phyloP scores from a whole-genome alignment of 2,329 filamentous ascomycete genomes.

The Hymenoscyphus occultus region DNA sequence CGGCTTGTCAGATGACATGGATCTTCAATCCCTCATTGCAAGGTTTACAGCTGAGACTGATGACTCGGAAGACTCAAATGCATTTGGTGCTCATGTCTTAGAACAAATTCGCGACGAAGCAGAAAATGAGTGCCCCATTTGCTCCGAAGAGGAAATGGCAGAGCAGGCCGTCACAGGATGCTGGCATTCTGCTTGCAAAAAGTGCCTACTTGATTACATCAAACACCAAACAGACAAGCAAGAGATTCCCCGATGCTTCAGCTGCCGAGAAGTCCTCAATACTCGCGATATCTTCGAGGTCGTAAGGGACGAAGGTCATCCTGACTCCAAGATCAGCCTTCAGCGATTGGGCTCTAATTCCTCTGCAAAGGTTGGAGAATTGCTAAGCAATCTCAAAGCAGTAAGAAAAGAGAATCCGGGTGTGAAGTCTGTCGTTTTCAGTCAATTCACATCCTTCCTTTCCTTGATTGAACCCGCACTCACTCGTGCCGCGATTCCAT shows the following conservation, averaged over 20 bases:
- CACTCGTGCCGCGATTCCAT: slow-evolving; percentile 65
- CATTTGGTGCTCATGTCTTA: slow-evolving; percentile 81
- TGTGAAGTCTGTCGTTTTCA: slow-evolving; percentile 91
- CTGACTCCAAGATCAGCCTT: slow-evolving; percentile 55
- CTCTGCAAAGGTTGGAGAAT: slow-evolving; percentile 82
- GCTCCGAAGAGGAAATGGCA: slow-evolving; percentile 91
- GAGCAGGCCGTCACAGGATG: slow-evolving; percentile 93
- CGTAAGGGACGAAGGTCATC: slow-evolving; percentile 69
- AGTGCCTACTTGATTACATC: slow-evolving; percentile 87
- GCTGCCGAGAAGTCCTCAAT: slow-evolving; percentile 80
- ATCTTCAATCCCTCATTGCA: slow-evolving; percentile 79
- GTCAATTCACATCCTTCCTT: slow-evolving; percentile 95
- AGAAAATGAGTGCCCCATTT: slow-evolving; percentile 88
- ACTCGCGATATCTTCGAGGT: slow-evolving; percentile 88
- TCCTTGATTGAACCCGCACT: slow-evolving; percentile 85
- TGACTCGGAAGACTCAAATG: slow-evolving; percentile 59
- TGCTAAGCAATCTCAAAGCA: slow-evolving; percentile 71
- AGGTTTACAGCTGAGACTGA: slow-evolving; percentile 73
- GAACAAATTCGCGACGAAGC: slow-evolving; percentile 89
- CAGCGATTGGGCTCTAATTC: slow-evolving; percentile 63
- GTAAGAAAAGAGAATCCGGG: slow-evolving; percentile 63
- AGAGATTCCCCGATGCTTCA: slow-evolving; percentile 79
- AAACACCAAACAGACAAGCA: slow-evolving; percentile 78
- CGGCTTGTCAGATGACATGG: slow-evolving; percentile 92
- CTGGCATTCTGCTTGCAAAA: slow-evolving; percentile 96